phyloP scores from a whole-genome alignment of 2,329 filamentous ascomycete species.

The Ophiostoma sp. region DNA sequence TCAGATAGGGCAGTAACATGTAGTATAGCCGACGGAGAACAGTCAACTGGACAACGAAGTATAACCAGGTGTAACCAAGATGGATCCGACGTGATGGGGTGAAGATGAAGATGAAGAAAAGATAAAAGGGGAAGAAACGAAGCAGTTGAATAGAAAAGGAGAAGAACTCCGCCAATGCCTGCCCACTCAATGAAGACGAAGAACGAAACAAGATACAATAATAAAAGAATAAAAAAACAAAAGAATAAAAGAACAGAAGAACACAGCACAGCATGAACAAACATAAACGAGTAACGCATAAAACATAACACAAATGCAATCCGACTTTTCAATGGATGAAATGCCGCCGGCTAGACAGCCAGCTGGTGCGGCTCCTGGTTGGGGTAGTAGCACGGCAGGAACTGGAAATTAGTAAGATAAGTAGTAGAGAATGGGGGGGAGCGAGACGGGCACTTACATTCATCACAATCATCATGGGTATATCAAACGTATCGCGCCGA shows the following conservation, averaged over 20 bases:
- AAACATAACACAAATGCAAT: conserved; percentile 1
- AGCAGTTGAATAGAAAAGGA: conserved; percentile 1
- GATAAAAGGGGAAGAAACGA: background rate
- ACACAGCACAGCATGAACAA: background rate
- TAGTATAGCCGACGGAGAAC: background rate
- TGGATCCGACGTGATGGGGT: background rate
- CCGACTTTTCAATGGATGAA: too few species aligned
- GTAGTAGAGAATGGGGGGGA: background rate
- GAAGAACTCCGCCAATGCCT: conserved; percentile 26
- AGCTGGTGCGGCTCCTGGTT: conserved; percentile 52
- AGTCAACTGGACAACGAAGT: background rate
- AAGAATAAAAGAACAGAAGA: background rate
- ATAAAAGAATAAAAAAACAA: background rate
- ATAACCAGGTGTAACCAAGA: background rate
- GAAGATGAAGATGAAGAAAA: background rate
- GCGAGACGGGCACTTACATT: conserved; percentile 63
- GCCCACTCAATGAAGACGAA: conserved; percentile 13
- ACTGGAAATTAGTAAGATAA: conserved; percentile 37
- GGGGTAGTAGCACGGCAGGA: conserved; percentile 55
- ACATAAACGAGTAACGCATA: background rate
- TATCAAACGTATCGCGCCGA: conserved; percentile 94
- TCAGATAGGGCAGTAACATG: background rate
- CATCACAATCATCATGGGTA: conserved; percentile 97
- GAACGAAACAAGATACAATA: background rate
- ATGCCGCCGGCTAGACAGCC: conserved; percentile 41